Percentiles rank a stretch among this genome's conserved stretches.
Evolutionary conservation across 306 rosid species (phyloP).

Genomic region (Dalbergia cultrata): DNA sequence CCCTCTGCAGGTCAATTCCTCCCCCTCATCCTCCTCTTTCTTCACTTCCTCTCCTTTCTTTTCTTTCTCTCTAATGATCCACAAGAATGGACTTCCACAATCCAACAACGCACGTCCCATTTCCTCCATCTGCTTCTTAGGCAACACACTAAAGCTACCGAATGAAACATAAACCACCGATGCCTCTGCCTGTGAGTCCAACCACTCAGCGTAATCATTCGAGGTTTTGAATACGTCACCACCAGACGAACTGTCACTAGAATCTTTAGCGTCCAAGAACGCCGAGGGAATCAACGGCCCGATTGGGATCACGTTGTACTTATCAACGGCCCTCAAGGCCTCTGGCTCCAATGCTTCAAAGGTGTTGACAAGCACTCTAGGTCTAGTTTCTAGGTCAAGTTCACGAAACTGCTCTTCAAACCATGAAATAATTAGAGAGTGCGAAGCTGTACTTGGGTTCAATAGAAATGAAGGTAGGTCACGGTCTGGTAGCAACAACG

Average conservation of each 20-base stretch:
- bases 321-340: constrained; percentile 38
- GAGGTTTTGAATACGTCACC: constrained; percentile 47
- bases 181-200: constrained; percentile 48
- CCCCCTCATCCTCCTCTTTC: constrained; percentile 27
- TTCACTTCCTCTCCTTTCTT: not conserved
- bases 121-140: constrained; percentile 64
- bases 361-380: constrained; percentile 49
- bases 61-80: constrained; percentile 55
- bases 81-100: constrained; percentile 58
- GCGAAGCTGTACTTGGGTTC: not conserved
- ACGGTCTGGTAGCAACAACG: not conserved
- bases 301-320: constrained; percentile 42
- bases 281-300: constrained; percentile 72
- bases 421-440: not conserved
- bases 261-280: constrained; percentile 21
- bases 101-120: constrained; percentile 62
- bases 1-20: constrained; percentile 29
- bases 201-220: constrained; percentile 56
- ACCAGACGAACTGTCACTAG: constrained; percentile 43
- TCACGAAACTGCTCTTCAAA: constrained; percentile 39
- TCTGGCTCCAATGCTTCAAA: constrained; percentile 57
- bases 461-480: constrained; percentile 41
- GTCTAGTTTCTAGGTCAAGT: constrained; percentile 39
- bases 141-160: constrained; percentile 56
- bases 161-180: constrained; percentile 69